Conservation (phyloP, 2,329 filamentous ascomycete species). For the Huntiella moniliformis region DNA sequence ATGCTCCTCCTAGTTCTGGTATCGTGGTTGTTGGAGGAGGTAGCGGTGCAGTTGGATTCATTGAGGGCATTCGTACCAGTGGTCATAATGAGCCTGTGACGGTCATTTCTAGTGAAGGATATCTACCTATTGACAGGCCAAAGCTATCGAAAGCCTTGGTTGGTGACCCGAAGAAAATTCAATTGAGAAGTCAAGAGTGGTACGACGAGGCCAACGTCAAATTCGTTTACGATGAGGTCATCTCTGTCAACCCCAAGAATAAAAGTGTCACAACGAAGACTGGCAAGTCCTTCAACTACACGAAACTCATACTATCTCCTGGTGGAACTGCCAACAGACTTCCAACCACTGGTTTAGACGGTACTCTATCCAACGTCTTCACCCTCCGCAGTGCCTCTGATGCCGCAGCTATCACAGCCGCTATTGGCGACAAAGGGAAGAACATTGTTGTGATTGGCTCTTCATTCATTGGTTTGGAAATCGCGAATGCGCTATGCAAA, state of each 20-base stretch:
- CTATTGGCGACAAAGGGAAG: constrained; percentile 68
- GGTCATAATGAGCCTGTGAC: constrained; percentile 69
- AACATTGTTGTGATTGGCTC: constrained; percentile 85
- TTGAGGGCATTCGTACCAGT: constrained; percentile 66
- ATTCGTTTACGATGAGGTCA: constrained; percentile 46
- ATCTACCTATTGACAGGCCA: constrained; percentile 77
- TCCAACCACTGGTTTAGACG: constrained; percentile 70
- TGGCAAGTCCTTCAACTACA: constrained; percentile 56
- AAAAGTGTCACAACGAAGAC: constrained; percentile 59
- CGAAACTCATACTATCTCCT: constrained; percentile 77
- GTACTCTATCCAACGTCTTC: constrained; percentile 64
- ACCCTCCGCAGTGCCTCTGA: constrained; percentile 61
- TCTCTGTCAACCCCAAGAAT: constrained; percentile 52
- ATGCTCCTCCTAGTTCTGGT: constrained; percentile 16
- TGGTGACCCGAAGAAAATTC: constrained; percentile 59
- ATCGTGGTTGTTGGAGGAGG: constrained; percentile 81
- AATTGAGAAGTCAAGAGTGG: constrained; percentile 58
- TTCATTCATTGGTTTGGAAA: constrained; percentile 95
- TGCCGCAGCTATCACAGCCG: constrained; percentile 55
- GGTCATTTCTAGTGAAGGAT: constrained; percentile 65
- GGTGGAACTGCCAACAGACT: constrained; percentile 61
- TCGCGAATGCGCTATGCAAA: constrained; percentile 64
- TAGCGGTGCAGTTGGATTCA: constrained; percentile 60
- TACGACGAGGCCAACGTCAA: constrained; percentile 45
- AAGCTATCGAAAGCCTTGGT: constrained; percentile 91